Conservation (phyloP, 2,329 filamentous ascomycete species). For the Paraconiothyrium sp. region DNA sequence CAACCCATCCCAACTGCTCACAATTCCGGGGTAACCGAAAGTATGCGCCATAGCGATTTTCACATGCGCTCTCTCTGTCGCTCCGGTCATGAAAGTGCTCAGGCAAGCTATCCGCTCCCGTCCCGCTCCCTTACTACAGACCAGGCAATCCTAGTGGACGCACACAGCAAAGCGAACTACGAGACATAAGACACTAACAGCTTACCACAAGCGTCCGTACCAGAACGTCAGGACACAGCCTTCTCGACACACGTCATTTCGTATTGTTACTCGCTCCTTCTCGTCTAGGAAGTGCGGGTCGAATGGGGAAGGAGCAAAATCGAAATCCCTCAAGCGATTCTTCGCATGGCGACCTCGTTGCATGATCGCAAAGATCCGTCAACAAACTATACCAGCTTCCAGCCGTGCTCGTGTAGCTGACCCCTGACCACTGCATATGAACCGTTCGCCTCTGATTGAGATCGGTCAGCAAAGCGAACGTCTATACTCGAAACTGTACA, state of each 20-base stretch:
- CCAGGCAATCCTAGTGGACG: neutral
- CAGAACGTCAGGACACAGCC: slow-evolving; percentile 21
- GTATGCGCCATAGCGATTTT: neutral
- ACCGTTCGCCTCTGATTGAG: neutral
- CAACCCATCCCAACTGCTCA: neutral
- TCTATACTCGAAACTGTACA: neutral
- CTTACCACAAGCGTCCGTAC: slow-evolving; percentile 70
- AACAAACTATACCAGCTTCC: neutral
- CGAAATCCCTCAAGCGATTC: slow-evolving; percentile 3
- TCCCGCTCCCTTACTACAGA: neutral
- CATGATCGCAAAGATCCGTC: slow-evolving; percentile 11
- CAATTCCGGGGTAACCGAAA: neutral
- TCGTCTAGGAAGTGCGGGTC: slow-evolving; percentile 19
- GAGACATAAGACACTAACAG: neutral
- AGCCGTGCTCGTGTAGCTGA: neutral
- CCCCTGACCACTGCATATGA: slow-evolving; percentile 18
- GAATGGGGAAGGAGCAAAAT: slow-evolving; percentile 21
- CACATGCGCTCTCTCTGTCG: neutral
- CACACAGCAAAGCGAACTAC: neutral
- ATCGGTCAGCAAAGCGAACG: neutral
- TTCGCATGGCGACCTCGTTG: slow-evolving; percentile 18
- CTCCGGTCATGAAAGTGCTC: neutral
- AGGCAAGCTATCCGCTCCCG: neutral
- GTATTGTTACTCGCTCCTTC: slow-evolving; percentile 22
- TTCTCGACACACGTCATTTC: neutral